Base-by-base conservation (phyloP, 106 monocot species). In the Dendrobium nobile region DNA sequence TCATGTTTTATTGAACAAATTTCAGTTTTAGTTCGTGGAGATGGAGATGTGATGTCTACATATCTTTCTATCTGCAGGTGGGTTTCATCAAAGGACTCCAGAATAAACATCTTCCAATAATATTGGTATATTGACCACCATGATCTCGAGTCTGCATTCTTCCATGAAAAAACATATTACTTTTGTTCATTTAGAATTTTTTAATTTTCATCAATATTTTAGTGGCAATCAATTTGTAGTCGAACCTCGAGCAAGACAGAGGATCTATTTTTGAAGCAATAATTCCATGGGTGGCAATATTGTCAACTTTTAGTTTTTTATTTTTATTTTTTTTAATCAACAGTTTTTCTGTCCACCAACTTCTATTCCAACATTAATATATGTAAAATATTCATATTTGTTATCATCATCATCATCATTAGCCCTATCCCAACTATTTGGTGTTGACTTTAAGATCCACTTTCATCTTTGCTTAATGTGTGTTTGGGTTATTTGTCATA, bases 21-120 rank as follows among this genome's bases (percentile, higher is more conserved):
- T 43, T 44, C 37, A 13, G 70, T 70, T 40, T 37, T 70, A 70
- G 2, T 22, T 70, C 37, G 17, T 70, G 28, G 70, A n/a, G 5
- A 41, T 16, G 51, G 51, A 51, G 10, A 51, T 51, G 11, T 72
- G 72, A 72, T 28, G 67, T 72, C 61, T 42, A 72, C 54, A 22
- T 26, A 65, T 22, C 7, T 65, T 79, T 76, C 3, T 10, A 31
- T 73, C 77, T 85, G 77, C 82, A 95, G 94, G 83, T 92, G 61
- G 82, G 88, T 85, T 95, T 92, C 75, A 95, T 95, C 55, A 85
- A 87, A 87, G 90, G 87, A 82, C 77, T 88, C n/a, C 61, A 75
- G 40, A 44, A 70, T 81, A 80, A 77, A 27, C 85, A 84, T 82
- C 73, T 80, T 73, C 90, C 91, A 37, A 17, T 92, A 2, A 82